Evolutionary conservation across 805 yeast genomes (phyloP), one percentile per base, ranked within the genome.

Genomic region (Starmerella sp.): DNA sequence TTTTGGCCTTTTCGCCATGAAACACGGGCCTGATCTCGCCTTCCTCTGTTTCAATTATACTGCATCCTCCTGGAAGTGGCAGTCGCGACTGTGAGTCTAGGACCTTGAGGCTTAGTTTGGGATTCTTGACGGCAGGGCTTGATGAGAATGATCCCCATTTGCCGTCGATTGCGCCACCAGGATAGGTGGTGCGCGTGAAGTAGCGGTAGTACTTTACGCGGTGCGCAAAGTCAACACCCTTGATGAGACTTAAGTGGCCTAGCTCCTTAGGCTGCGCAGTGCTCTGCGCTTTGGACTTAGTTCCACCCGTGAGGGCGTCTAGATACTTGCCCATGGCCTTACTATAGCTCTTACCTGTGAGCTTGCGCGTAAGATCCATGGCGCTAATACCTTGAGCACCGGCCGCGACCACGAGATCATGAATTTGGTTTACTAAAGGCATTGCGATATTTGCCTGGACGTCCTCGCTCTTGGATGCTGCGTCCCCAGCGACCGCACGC

Each of bases 161-260:
- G 17, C 8, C 38, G 22, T 35, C 30, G n/a, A 30, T 8, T 2
- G 38, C n/a, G 14, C 43, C 13, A 30, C 32, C 17, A 44, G 35
- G 48, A 45, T 32, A 69, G 65, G 3, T 57, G 38, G 3, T 71
- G 71, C 61, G 75, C 0, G 82, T 73, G 57, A 81, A 74, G 61
- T 84, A 81, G 42, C 95, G 73, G 67, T 79, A 86, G 60, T 80
- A 85, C 63, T 86, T 84, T 55, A 76, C 74, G 59, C 88, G 81
- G 0, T 95, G 95, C 56, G 80, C 81, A 60, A 80, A 81, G 63
- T 86, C 95, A 56, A 80, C 79, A 15, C 82, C 81, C 58, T 84
- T 75, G 0, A 83, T 75, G 11, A 87, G 70, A 2, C 67, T 71
- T 55, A 67, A 67, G 56, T 65, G 70, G 53, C 65, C 70, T 47